Conservation (phyloP, 73 alveolate species). For the Urostyla sp. region DNA sequence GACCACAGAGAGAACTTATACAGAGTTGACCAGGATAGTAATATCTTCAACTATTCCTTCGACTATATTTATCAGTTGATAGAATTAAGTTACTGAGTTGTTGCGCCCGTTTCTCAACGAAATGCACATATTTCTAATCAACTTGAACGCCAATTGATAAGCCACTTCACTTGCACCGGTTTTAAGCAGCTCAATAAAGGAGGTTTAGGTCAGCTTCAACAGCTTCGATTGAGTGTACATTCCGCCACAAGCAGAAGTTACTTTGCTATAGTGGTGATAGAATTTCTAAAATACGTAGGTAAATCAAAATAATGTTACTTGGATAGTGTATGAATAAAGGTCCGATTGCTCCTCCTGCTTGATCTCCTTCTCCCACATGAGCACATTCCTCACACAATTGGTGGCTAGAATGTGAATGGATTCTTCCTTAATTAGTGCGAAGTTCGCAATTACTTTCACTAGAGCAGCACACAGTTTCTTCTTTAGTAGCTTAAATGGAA, state of each 20-base stretch:
- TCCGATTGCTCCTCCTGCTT: no score
- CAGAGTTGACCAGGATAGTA: constrained; percentile 48
- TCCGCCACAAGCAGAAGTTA: constrained; percentile 58
- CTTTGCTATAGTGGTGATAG: constrained; percentile 32
- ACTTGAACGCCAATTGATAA: constrained; percentile 49
- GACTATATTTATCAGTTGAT: neutral
- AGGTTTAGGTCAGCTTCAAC: constrained; percentile 41
- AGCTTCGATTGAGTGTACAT: constrained; percentile 18
- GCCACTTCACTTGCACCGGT: constrained; percentile 1
- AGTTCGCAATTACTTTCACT: no score
- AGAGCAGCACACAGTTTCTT: no score
- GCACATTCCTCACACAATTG: no score
- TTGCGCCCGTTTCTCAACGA: constrained; percentile 53
- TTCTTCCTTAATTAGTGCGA: no score
- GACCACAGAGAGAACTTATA: constrained; percentile 45
- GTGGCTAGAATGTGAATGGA: no score
- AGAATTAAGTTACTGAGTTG: constrained; percentile 13
- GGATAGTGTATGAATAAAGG: no score
- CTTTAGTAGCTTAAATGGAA: no score
- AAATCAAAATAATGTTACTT: no score
- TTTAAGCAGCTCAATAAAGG: constrained; percentile 49
- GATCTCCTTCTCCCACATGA: no score
- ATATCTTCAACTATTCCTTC: constrained; percentile 42
- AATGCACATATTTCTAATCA: constrained; percentile 34
- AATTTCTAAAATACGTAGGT: constrained; percentile 1